Evolutionary conservation across 1,284 basidiomycete species (phyloP).

Genomic region (Ustilago shanxiensis): DNA sequence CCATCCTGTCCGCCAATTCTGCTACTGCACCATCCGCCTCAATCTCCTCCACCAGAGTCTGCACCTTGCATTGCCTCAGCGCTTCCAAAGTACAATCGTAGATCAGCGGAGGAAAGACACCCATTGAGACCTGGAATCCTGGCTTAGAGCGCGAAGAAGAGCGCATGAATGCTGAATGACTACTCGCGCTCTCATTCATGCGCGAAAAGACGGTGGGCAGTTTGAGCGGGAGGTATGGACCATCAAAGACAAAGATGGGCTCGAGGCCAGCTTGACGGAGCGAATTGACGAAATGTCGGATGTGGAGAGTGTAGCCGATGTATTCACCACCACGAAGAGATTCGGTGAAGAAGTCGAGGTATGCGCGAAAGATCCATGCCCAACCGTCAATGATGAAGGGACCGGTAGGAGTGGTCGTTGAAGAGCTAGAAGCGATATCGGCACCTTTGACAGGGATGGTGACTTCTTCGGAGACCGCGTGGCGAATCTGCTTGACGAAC

Average conservation of each 20-base stretch:
- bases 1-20: slow-evolving; percentile 49
- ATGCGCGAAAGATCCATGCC: slow-evolving; percentile 60
- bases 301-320: slow-evolving; percentile 32
- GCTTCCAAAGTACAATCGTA: slow-evolving; percentile 48
- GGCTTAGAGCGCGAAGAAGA: slow-evolving; percentile 41
- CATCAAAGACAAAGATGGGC: slow-evolving; percentile 64
- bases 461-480: slow-evolving; percentile 45
- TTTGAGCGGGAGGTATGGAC: slow-evolving; percentile 55
- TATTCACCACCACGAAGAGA: slow-evolving; percentile 50
- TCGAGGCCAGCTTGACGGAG: slow-evolving; percentile 42
- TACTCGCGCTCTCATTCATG: slow-evolving; percentile 22
- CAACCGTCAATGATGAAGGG: slow-evolving; percentile 59
- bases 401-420: not conserved
- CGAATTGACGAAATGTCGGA: slow-evolving; percentile 29
- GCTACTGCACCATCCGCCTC: slow-evolving; percentile 63
- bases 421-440: slow-evolving; percentile 5
- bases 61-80: slow-evolving; percentile 33
- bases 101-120: slow-evolving; percentile 51
- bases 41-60: slow-evolving; percentile 48
- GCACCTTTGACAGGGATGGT: slow-evolving; percentile 17
- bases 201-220: slow-evolving; percentile 44
- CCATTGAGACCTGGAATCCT: slow-evolving; percentile 44
- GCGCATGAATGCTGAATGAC: slow-evolving; percentile 56
- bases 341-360: slow-evolving; percentile 53
- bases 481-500: slow-evolving; percentile 42